These are phyloP conservation scores for Ophiostoma montium DNA, from an alignment of 2,329 filamentous ascomycete species.

Conservation along the genomic window DNA sequence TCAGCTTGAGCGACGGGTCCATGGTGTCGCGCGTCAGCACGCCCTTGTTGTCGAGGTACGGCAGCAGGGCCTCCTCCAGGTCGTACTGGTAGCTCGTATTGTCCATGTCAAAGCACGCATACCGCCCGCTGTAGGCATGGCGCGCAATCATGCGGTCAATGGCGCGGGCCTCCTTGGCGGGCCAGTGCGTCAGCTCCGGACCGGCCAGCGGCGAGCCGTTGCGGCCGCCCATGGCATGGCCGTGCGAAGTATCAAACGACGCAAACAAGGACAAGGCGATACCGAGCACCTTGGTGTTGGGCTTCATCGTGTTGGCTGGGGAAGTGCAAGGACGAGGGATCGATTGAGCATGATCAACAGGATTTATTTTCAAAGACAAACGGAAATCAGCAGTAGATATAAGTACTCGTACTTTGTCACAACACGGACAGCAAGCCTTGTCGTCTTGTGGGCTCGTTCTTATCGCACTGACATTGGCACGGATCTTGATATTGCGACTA, in stretches of 20 bases:
- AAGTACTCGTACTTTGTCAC: neutral
- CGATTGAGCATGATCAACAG: too few species aligned
- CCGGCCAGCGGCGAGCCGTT: neutral
- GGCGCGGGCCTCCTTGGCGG: neutral
- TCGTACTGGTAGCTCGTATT: neutral
- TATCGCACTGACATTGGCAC: neutral
- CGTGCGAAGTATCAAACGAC: neutral
- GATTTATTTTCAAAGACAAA: too few species aligned
- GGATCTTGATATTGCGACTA: neutral
- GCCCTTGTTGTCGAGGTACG: constrained; percentile 1
- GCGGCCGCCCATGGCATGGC: neutral
- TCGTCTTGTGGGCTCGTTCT: neutral
- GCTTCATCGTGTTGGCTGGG: neutral
- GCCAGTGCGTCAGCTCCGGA: neutral
- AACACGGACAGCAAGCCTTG: neutral
- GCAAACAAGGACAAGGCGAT: neutral
- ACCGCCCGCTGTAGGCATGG: neutral
- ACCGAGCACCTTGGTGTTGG: neutral
- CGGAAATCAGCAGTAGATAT: too few species aligned
- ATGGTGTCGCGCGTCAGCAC: neutral
- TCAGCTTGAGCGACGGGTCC: neutral
- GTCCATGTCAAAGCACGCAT: constrained; percentile 1
- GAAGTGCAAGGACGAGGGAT: neutral
- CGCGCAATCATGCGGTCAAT: neutral
- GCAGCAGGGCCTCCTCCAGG: neutral